These are phyloP conservation scores for Oryza meyeriana DNA, from an alignment of 176 grass and related monocot species.

Conservation along the genomic window DNA sequence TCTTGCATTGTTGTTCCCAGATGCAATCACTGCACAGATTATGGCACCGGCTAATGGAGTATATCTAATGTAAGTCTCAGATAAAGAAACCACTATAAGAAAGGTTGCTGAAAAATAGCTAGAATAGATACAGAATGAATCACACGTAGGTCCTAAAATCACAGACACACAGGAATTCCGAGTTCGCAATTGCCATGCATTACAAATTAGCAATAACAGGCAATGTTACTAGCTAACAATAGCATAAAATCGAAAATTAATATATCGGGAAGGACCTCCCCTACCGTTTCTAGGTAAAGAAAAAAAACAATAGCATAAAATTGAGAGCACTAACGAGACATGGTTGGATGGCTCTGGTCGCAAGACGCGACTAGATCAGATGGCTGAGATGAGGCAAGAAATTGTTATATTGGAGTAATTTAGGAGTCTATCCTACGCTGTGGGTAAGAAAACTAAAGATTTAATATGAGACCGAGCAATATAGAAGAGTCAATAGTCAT, in stretches of 20 bases:
- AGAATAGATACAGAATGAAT: not conserved
- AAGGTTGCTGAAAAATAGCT: not conserved
- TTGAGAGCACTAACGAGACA: not conserved
- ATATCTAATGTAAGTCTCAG: constrained; percentile 40
- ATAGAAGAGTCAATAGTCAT: too few relatives aligned
- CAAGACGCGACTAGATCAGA: too few relatives aligned
- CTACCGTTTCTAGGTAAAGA: too few relatives aligned
- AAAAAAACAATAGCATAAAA: not conserved
- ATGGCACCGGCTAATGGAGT: constrained; percentile 97
- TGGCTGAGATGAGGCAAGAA: too few relatives aligned
- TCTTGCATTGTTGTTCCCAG: constrained; percentile 86
- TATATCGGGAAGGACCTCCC: too few relatives aligned
- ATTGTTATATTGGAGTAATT: too few relatives aligned
- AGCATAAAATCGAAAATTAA: too few relatives aligned
- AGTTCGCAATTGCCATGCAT: constrained; percentile 19
- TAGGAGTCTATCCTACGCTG: too few relatives aligned
- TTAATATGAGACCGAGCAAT: too few relatives aligned
- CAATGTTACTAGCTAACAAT: not conserved
- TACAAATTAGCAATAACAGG: not conserved
- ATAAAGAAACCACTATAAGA: constrained; percentile 15
- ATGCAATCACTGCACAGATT: constrained; percentile 97
- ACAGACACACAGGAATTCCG: not conserved
- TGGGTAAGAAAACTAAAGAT: too few relatives aligned
- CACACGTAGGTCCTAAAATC: constrained; percentile 25
- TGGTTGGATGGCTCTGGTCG: too few relatives aligned